Evolutionary conservation across 345 rosid species (phyloP).

Genomic region (Citrus sp.): DNA sequence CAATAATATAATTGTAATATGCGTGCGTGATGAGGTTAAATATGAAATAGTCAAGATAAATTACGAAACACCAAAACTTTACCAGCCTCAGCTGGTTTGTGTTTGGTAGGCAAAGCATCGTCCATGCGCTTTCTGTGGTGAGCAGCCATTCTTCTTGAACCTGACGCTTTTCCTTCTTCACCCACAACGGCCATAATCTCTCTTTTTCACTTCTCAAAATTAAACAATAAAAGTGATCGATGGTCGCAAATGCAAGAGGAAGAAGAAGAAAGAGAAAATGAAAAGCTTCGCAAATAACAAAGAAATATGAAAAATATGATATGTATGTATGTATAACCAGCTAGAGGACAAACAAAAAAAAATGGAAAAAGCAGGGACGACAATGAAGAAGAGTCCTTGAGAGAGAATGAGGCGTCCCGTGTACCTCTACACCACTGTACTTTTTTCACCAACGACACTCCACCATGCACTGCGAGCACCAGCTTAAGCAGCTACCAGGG

Average conservation of each 20-base stretch:
- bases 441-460: not conserved
- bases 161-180: not conserved
- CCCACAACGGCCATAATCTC: conserved; percentile 7
- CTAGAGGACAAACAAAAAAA: not conserved
- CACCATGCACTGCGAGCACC: not conserved
- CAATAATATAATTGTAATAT: not conserved
- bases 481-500: not conserved
- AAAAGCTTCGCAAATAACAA: not conserved
- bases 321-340: too few relatives aligned
- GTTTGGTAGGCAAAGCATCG: conserved; percentile 3
- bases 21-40: not conserved
- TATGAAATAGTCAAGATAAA: not conserved
- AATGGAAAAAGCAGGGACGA: not conserved
- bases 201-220: not conserved
- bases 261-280: not conserved
- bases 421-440: not conserved
- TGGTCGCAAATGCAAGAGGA: not conserved
- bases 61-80: not conserved
- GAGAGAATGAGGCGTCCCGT: not conserved
- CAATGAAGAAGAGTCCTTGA: not conserved
- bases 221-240: not conserved
- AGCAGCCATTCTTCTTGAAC: not conserved
- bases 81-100: not conserved
- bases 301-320: not conserved
- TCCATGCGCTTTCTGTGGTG: not conserved